A percentile compares a stretch with the other conserved stretches of the same genome.
Evolutionary conservation across 208 protist genomes (phyloP).

Genomic region (Leishmania braziliensis): DNA sequence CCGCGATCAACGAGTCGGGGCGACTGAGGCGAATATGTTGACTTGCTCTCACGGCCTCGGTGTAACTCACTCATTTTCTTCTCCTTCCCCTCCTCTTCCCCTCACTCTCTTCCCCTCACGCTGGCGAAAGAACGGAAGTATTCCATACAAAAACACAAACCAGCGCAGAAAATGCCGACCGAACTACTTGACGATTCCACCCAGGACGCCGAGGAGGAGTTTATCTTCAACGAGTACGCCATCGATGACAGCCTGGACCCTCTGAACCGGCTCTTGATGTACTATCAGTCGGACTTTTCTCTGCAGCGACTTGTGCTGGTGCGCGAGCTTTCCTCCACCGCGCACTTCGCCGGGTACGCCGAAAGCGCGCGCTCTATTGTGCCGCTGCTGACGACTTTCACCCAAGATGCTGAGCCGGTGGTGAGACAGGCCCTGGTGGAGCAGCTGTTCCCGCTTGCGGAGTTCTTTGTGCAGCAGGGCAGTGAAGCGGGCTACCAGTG

Average conservation of each 20-base stretch:
- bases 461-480: conserved; percentile 79
- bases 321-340: conserved; percentile 86
- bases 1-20: background rate
- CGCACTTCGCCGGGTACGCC: conserved; percentile 78
- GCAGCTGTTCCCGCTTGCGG: conserved; percentile 82
- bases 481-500: conserved; percentile 83
- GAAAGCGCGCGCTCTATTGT: conserved; percentile 80
- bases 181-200: conserved; percentile 57
- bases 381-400: conserved; percentile 88
- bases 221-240: conserved; percentile 93
- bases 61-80: background rate
- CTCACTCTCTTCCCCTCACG: background rate
- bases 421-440: conserved; percentile 92
- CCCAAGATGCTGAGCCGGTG: conserved; percentile 86
- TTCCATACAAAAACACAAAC: background rate
- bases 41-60: background rate
- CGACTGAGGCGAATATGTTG: background rate
- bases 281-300: conserved; percentile 91
- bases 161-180: conserved; percentile 22
- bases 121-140: background rate
- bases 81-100: background rate
- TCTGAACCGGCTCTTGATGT: conserved; percentile 80
- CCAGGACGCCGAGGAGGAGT: conserved; percentile 84
- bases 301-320: conserved; percentile 89
- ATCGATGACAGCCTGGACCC: conserved; percentile 94